A percentile compares a stretch with the other conserved stretches of the same genome.
phyloP scores from a whole-genome alignment of 306 rosid species.

The Glycine tomentella region DNA sequence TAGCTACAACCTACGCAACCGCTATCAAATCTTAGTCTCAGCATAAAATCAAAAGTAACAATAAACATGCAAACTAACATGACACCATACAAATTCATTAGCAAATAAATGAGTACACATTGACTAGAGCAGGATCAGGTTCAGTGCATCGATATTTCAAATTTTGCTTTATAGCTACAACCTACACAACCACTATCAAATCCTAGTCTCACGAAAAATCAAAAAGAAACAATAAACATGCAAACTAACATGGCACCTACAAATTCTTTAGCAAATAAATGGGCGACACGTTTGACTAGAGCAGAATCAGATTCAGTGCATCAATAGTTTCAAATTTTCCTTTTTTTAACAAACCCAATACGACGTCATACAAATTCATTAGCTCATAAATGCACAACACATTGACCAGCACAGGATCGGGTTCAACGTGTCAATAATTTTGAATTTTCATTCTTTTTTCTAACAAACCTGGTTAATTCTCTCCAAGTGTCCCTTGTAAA shows the following conservation, averaged over 20 bases:
- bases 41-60: conserved; percentile 11
- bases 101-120: conserved; percentile 30
- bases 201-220: conserved; percentile 22
- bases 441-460: not conserved
- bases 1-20: conserved; percentile 76
- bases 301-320: conserved; percentile 60
- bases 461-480: conserved; percentile 70
- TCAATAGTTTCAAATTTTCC: conserved; percentile 51
- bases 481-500: conserved; percentile 69
- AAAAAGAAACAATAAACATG: conserved; percentile 3
- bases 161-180: conserved; percentile 76
- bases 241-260: not conserved
- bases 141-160: conserved; percentile 57
- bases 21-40: conserved; percentile 26
- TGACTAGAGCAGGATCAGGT: conserved; percentile 62
- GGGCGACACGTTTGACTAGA: conserved; percentile 53
- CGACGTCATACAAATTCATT: not conserved
- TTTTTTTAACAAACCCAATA: conserved; percentile 51
- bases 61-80: not conserved
- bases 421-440: conserved; percentile 50
- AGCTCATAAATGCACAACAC: conserved; percentile 21
- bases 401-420: conserved; percentile 61
- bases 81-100: not conserved
- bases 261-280: not conserved
- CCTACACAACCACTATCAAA: conserved; percentile 57